These are phyloP conservation scores for Ricinus communis DNA, from an alignment of 345 rosid genomes.

Conservation along the genomic window DNA sequence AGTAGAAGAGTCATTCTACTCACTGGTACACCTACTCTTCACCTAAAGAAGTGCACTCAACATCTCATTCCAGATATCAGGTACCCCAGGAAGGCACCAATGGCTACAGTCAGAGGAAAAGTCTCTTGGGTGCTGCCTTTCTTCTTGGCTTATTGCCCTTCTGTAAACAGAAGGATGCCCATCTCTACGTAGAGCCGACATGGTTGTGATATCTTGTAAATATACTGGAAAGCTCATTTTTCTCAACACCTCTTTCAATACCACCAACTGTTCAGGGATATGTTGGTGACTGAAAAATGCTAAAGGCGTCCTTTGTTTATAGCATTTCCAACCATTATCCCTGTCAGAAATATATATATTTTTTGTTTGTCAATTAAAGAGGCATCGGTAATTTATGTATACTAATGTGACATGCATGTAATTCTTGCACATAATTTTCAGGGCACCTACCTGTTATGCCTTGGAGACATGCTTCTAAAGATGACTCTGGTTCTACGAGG, in stretches of 20 bases:
- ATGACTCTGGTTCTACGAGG: constrained; percentile 55
- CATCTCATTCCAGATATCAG: constrained; percentile 95
- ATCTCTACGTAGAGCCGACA: constrained; percentile 78
- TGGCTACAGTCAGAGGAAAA: constrained; percentile 83
- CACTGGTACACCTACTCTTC: background rate
- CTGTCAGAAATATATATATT: constrained; percentile 38
- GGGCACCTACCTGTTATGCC: constrained; percentile 53
- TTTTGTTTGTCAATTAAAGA: background rate
- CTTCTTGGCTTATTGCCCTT: constrained; percentile 50
- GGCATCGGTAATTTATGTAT: too few species aligned
- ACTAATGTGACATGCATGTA: too few species aligned
- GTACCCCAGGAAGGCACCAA: constrained; percentile 98
- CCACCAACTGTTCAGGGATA: constrained; percentile 58
- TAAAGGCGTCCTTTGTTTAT: constrained; percentile 71
- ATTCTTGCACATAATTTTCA: background rate
- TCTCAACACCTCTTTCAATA: constrained; percentile 62
- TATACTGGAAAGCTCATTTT: constrained; percentile 75
- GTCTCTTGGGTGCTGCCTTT: constrained; percentile 45
- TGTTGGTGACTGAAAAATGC: constrained; percentile 57
- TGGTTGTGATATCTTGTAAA: constrained; percentile 72
- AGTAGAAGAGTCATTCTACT: constrained; percentile 25
- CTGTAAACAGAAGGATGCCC: constrained; percentile 92
- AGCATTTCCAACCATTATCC: constrained; percentile 84
- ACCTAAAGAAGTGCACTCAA: constrained; percentile 49
- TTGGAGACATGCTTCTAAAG: constrained; percentile 70